phyloP scores from a whole-genome alignment of 495 filamentous ascomycete genomes.

The Podospora australis region DNA sequence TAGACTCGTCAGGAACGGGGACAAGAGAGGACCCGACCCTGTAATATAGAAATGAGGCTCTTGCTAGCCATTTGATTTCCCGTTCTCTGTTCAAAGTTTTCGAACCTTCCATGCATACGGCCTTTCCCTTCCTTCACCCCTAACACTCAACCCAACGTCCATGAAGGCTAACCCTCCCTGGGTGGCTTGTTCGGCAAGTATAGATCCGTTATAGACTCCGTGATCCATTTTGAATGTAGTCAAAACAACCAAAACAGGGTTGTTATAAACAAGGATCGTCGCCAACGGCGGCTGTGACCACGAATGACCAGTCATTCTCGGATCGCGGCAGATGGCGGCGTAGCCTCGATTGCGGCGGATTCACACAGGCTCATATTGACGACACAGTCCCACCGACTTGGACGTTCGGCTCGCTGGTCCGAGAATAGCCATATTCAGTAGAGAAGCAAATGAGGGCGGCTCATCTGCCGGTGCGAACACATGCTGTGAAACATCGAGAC shows the following conservation, averaged over 20 bases:
- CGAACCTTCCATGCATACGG: slow-evolving; percentile 2
- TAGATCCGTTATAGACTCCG: not conserved
- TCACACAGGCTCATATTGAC: slow-evolving; percentile 1
- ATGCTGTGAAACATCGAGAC: slow-evolving; percentile 8
- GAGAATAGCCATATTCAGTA: slow-evolving; percentile 4
- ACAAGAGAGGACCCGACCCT: not conserved
- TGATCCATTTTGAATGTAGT: not conserved
- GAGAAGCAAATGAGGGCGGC: slow-evolving; percentile 1
- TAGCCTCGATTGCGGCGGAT: slow-evolving; percentile 1
- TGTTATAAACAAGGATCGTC: slow-evolving; percentile 9
- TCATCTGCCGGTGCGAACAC: not conserved
- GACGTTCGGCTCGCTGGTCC: not conserved
- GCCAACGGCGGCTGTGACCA: slow-evolving; percentile 4
- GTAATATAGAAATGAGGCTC: not conserved
- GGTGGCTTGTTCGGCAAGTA: slow-evolving; percentile 11
- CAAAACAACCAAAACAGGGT: not conserved
- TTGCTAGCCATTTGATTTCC: not conserved
- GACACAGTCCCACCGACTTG: slow-evolving; percentile 4
- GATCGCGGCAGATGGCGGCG: slow-evolving; percentile 16
- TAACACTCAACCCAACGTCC: not conserved
- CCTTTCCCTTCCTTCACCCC: not conserved
- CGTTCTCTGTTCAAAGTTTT: not conserved
- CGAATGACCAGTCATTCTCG: slow-evolving; percentile 2
- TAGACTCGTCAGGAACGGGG: not conserved
- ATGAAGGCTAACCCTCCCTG: not conserved